Conservation (phyloP, 257 asterid genomes). For the Rhazya stricta region DNA sequence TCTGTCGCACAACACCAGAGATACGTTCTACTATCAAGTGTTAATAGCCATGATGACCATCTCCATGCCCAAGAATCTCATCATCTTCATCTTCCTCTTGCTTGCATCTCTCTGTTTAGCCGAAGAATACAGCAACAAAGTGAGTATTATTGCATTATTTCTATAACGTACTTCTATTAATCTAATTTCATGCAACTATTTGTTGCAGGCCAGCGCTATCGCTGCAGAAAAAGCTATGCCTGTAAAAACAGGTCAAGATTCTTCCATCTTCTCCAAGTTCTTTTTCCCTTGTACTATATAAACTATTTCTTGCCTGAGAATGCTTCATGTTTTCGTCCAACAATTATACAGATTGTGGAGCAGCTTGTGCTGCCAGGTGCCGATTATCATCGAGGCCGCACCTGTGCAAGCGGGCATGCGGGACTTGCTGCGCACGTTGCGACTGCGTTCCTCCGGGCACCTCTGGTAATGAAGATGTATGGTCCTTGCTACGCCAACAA, state of each 20-base stretch:
- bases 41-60: background rate
- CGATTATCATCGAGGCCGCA: conserved; percentile 25
- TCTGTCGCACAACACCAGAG: background rate
- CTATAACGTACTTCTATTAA: too few species aligned
- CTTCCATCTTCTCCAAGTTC: too few species aligned
- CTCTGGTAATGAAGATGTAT: conserved; percentile 27
- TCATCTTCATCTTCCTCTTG: background rate
- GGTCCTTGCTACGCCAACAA: conserved; percentile 35
- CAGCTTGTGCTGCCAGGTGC: conserved; percentile 31
- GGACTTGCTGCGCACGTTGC: conserved; percentile 39
- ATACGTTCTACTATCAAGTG: too few species aligned
- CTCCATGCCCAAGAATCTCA: background rate
- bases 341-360: conserved; percentile 25
- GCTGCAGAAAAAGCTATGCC: background rate
- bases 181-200: background rate
- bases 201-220: background rate
- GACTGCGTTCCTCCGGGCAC: conserved; percentile 40
- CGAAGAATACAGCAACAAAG: background rate
- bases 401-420: conserved; percentile 35
- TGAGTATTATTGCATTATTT: background rate
- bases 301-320: background rate
- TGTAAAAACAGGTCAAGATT: background rate
- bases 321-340: background rate
- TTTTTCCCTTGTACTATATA: too few species aligned
- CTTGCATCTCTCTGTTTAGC: background rate